Percentiles rank a stretch among this genome's conserved stretches.
Conservation (phyloP, 495 filamentous ascomycete species). For the Hyphodiscus hymeniophilus region DNA sequence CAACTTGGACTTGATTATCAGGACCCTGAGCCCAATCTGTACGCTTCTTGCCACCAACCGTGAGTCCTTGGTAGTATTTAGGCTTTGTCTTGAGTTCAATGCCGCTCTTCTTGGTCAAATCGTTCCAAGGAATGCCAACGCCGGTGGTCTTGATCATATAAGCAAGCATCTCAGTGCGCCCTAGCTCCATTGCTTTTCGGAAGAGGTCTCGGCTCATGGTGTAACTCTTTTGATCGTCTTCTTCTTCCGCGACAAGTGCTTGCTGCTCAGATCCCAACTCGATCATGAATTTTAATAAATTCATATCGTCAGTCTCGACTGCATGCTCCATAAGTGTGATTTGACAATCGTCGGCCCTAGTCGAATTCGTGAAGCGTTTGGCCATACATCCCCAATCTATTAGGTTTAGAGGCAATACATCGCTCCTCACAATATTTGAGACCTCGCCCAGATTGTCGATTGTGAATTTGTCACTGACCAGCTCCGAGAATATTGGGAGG, state of each 20-base stretch:
- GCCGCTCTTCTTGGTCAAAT: slow-evolving; percentile 47
- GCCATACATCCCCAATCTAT: slow-evolving; percentile 26
- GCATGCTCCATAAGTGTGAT: slow-evolving; percentile 7
- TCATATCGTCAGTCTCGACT: slow-evolving; percentile 27
- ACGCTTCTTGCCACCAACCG: slow-evolving; percentile 63
- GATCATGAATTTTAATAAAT: slow-evolving; percentile 38
- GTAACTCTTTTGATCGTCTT: slow-evolving; percentile 20
- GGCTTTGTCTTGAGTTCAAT: slow-evolving; percentile 50
- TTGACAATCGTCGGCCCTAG: background rate
- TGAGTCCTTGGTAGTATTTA: slow-evolving; percentile 62
- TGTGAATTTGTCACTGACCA: slow-evolving; percentile 55
- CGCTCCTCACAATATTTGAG: slow-evolving; percentile 52
- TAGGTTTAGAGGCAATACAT: slow-evolving; percentile 38
- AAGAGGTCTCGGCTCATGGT: slow-evolving; percentile 21
- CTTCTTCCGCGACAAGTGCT: slow-evolving; percentile 15
- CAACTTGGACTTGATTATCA: background rate
- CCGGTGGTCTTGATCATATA: slow-evolving; percentile 46
- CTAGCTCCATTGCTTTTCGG: slow-evolving; percentile 34
- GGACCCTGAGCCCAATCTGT: slow-evolving; percentile 30
- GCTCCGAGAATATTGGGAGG: slow-evolving; percentile 19
- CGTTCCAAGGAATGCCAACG: slow-evolving; percentile 55
- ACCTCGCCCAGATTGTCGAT: slow-evolving; percentile 62
- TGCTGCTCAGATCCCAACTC: slow-evolving; percentile 28
- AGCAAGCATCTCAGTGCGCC: slow-evolving; percentile 35
- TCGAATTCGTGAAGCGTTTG: slow-evolving; percentile 1